phyloP scores from a whole-genome alignment of 1,139 yeast genomes.

The Geotrichum restrictum region DNA sequence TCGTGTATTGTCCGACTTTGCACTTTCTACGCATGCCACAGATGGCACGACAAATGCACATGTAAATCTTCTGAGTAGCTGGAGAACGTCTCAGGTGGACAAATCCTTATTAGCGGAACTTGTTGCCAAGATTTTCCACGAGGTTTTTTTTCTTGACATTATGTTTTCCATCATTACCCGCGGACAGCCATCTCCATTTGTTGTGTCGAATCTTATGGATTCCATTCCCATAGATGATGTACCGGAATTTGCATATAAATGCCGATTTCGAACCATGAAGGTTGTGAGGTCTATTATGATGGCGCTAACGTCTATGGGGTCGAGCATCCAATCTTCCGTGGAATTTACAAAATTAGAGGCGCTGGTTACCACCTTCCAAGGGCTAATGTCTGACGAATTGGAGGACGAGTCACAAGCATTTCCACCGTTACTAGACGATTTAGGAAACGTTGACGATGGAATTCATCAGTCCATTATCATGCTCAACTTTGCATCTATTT shows the following conservation, averaged over 20 bases:
- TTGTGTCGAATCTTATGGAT: slow-evolving; percentile 14
- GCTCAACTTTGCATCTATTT: slow-evolving; percentile 21
- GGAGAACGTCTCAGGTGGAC: slow-evolving; percentile 11
- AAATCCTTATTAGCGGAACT: slow-evolving; percentile 5
- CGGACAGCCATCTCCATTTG: slow-evolving; percentile 17
- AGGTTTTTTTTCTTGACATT: slow-evolving; percentile 20
- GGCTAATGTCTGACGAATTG: slow-evolving; percentile 15
- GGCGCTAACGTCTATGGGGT: slow-evolving; percentile 18
- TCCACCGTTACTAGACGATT: slow-evolving; percentile 20
- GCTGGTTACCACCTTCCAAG: slow-evolving; percentile 20
- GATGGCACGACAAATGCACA: not conserved
- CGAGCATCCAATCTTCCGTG: slow-evolving; percentile 16
- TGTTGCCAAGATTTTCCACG: slow-evolving; percentile 17
- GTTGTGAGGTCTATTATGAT: slow-evolving; percentile 17
- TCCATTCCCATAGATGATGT: slow-evolving; percentile 15
- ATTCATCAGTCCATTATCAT: slow-evolving; percentile 21
- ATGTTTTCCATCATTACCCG: slow-evolving; percentile 20
- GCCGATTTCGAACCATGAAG: slow-evolving; percentile 19
- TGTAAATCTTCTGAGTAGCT: slow-evolving; percentile 15
- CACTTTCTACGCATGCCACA: slow-evolving; percentile 15
- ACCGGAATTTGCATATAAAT: slow-evolving; percentile 20
- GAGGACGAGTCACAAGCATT: slow-evolving; percentile 7
- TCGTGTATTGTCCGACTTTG: slow-evolving; percentile 8
- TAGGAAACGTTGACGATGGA: slow-evolving; percentile 21
- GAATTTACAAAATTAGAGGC: slow-evolving; percentile 21